Evolutionary conservation across 2,329 filamentous ascomycete species (phyloP).

Genomic region (Pestalotiopsis sp.): DNA sequence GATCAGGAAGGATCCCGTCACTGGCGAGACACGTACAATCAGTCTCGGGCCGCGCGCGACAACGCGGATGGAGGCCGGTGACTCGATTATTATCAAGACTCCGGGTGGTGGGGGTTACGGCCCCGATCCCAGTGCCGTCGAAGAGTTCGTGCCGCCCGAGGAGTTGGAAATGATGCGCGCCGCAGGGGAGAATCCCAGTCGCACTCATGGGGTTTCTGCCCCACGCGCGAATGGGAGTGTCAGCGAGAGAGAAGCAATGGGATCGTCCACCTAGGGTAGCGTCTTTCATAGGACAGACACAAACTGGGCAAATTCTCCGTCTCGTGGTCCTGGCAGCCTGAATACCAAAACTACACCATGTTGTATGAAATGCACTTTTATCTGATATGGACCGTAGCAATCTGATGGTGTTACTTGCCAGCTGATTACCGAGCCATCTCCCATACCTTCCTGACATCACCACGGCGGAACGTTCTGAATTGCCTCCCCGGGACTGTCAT

Average conservation of each 20-base stretch:
- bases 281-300: too few species aligned
- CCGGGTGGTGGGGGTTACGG: conserved; percentile 34
- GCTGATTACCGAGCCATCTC: too few species aligned
- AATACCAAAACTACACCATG: too few species aligned
- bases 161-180: neutral
- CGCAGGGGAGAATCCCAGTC: neutral
- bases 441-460: too few species aligned
- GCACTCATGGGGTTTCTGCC: neutral
- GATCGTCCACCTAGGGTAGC: neutral
- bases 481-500: too few species aligned
- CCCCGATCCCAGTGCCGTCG: neutral
- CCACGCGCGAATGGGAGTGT: neutral
- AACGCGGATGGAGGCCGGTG: conserved; percentile 31
- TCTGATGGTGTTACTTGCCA: too few species aligned
- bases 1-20: conserved; percentile 26
- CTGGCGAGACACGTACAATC: conserved; percentile 25
- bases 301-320: too few species aligned
- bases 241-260: neutral
- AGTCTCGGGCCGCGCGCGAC: conserved; percentile 33
- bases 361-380: too few species aligned
- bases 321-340: too few species aligned
- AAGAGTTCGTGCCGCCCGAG: neutral
- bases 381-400: too few species aligned
- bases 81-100: conserved; percentile 35
- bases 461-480: too few species aligned